These are phyloP conservation scores for Aspergillus neotritici DNA, from an alignment of 2,329 filamentous ascomycete species.

Conservation along the genomic window DNA sequence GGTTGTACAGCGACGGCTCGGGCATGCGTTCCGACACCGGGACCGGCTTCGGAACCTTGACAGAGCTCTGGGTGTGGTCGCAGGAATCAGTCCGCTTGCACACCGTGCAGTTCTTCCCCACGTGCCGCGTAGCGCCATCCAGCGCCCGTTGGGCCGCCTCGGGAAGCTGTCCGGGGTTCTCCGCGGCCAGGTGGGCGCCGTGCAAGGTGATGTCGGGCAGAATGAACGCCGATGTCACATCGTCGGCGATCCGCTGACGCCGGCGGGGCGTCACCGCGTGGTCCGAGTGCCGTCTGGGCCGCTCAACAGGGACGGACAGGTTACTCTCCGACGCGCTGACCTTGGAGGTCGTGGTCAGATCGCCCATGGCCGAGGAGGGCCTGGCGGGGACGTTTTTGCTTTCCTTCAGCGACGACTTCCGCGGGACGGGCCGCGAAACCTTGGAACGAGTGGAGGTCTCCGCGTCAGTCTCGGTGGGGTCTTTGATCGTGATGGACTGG, in stretches of 20 bases:
- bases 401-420: constrained; percentile 54
- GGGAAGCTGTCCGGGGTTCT: constrained; percentile 31
- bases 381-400: constrained; percentile 33
- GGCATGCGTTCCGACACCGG: constrained; percentile 48
- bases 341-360: constrained; percentile 29
- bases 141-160: constrained; percentile 38
- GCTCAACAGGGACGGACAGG: constrained; percentile 24
- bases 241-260: constrained; percentile 44
- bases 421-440: constrained; percentile 37
- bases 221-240: constrained; percentile 61
- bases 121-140: constrained; percentile 43
- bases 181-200: constrained; percentile 23
- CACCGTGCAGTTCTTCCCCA: constrained; percentile 52
- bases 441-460: constrained; percentile 33
- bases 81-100: constrained; percentile 45
- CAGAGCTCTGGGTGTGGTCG: constrained; percentile 26
- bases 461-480: constrained; percentile 38
- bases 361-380: constrained; percentile 32
- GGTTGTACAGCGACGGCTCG: constrained; percentile 40
- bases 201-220: constrained; percentile 57
- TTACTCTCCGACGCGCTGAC: constrained; percentile 25
- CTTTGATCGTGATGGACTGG: constrained; percentile 26
- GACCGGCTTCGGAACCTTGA: constrained; percentile 46
- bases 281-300: constrained; percentile 37
- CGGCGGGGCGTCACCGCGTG: constrained; percentile 47